A percentile compares a stretch with the other conserved stretches of the same genome.
These are phyloP conservation scores for Corynascus novoguineensis DNA, from an alignment of 495 filamentous ascomycete species.

Conservation along the genomic window DNA sequence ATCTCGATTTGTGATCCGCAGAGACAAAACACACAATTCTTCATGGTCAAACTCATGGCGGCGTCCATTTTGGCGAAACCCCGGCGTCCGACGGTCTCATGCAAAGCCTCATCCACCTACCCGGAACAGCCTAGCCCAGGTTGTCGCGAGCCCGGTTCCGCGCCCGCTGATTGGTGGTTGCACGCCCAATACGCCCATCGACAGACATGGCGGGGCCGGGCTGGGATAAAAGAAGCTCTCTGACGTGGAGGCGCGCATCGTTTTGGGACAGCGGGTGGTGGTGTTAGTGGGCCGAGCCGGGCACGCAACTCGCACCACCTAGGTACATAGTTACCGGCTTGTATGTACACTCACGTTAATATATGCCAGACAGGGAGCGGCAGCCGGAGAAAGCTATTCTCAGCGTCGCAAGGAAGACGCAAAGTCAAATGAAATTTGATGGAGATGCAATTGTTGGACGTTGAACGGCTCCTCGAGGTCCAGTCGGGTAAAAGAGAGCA, in stretches of 20 bases:
- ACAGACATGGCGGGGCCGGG: conserved; percentile 15
- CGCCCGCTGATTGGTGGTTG: conserved; percentile 23
- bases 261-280: not conserved
- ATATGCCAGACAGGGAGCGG: conserved; percentile 11
- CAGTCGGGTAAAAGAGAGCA: conserved; percentile 17
- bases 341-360: not conserved
- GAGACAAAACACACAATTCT: not conserved
- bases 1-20: not conserved
- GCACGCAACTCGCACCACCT: conserved; percentile 3
- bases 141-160: conserved; percentile 17
- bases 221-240: not conserved
- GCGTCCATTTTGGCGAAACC: not conserved
- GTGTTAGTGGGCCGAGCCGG: not conserved
- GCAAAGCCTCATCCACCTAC: conserved; percentile 32
- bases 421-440: conserved; percentile 14
- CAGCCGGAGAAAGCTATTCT: not conserved
- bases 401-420: conserved; percentile 6
- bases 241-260: not conserved
- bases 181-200: conserved; percentile 17
- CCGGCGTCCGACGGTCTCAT: conserved; percentile 15
- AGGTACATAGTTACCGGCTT: too few species aligned
- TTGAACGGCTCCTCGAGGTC: conserved; percentile 3
- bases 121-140: conserved; percentile 33
- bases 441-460: conserved; percentile 5
- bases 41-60: not conserved